Percentiles rank a stretch among this genome's conserved stretches.
These are phyloP conservation scores for Amphibolis antarctica DNA, from an alignment of 106 monocot genomes.

Conservation along the genomic window DNA sequence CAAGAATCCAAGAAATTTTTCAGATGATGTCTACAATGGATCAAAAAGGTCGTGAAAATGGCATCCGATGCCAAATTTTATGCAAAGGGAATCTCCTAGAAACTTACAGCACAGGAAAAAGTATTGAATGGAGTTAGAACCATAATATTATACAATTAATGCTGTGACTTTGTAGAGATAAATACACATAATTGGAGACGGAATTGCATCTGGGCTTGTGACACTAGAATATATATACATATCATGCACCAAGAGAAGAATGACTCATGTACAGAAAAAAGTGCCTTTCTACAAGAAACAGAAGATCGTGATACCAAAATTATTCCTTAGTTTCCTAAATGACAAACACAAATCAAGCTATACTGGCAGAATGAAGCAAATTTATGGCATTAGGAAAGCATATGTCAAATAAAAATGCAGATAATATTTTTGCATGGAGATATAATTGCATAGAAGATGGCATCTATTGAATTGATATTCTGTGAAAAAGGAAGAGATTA, in stretches of 20 bases:
- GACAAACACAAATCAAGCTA: not conserved
- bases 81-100: not conserved
- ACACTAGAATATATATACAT: not conserved
- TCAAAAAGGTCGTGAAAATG: not conserved
- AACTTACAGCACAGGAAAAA: not conserved
- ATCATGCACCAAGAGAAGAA: not conserved
- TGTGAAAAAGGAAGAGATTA: slow-evolving; percentile 12
- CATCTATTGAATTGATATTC: slow-evolving; percentile 8
- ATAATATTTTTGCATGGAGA: not conserved
- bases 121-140: not conserved
- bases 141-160: not conserved
- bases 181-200: not conserved
- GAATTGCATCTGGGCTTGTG: not conserved
- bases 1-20: too few relatives aligned
- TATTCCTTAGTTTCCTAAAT: not conserved
- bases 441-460: slow-evolving; percentile 1
- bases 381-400: not conserved
- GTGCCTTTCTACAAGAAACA: not conserved
- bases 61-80: not conserved
- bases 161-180: not conserved
- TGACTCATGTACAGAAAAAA: not conserved
- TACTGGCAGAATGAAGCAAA: not conserved
- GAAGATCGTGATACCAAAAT: not conserved
- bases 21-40: too few relatives aligned
- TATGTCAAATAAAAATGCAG: not conserved